Conservation (phyloP, 2,329 filamentous ascomycete genomes). For the Alternaria longipes region DNA sequence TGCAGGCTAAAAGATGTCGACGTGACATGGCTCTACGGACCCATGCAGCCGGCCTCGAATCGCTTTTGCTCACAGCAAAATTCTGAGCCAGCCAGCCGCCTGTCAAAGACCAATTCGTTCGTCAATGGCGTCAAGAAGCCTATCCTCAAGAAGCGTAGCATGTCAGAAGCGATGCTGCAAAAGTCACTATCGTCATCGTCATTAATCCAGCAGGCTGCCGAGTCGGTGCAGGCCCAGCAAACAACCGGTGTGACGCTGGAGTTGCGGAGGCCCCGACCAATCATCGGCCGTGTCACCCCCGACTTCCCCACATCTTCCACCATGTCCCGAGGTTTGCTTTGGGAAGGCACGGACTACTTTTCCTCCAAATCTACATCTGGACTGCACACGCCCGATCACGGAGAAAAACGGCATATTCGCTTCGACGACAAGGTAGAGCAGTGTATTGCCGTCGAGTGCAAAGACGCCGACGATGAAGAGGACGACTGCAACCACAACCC, state of each 20-base stretch:
- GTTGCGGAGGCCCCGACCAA: conserved; percentile 61
- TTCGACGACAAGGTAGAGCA: conserved; percentile 97
- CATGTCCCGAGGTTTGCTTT: conserved; percentile 67
- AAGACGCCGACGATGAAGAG: conserved; percentile 76
- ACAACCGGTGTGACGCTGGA: conserved; percentile 59
- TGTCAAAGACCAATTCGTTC: conserved; percentile 73
- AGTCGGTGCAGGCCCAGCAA: conserved; percentile 86
- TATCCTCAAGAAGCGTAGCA: conserved; percentile 94
- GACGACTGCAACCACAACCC: conserved; percentile 55
- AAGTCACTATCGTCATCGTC: conserved; percentile 88
- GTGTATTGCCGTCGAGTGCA: conserved; percentile 91
- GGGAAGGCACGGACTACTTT: conserved; percentile 70
- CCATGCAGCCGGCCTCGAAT: conserved; percentile 77
- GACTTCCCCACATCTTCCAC: conserved; percentile 75
- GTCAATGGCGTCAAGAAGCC: conserved; percentile 76
- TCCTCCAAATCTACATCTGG: conserved; percentile 77
- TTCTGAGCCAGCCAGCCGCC: conserved; percentile 62
- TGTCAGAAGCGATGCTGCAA: conserved; percentile 95
- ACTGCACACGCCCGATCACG: conserved; percentile 67
- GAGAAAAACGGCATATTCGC: conserved; percentile 85
- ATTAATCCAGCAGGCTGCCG: conserved; percentile 86
- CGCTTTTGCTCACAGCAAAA: conserved; percentile 60
- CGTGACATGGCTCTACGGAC: conserved; percentile 97
- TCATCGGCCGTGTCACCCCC: conserved; percentile 69
- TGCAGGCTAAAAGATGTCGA: conserved; percentile 93